Conservation (phyloP, 257 asterid species). For the Scutellaria galericulata region DNA sequence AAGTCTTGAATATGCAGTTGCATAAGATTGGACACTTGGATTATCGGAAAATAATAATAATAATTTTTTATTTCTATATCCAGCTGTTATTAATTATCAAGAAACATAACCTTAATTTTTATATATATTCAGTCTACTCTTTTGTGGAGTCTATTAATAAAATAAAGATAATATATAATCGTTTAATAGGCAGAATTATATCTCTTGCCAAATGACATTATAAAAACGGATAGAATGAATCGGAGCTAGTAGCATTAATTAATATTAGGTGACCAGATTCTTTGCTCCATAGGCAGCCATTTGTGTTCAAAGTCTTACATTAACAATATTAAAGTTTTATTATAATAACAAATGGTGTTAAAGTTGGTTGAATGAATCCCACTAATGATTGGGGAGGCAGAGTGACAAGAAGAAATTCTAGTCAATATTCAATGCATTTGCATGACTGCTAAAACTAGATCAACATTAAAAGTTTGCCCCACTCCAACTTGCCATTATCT, state of each 20-base stretch:
- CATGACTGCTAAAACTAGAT: conserved; percentile 33
- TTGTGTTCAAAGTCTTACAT: background rate
- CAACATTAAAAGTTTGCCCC: conserved; percentile 35
- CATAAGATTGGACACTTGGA: too few relatives aligned
- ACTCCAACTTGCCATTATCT: conserved; percentile 27
- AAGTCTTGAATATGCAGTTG: background rate
- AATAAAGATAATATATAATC: too few relatives aligned
- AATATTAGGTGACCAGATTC: conserved; percentile 28
- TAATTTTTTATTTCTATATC: too few relatives aligned
- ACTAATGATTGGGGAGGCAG: conserved; percentile 49
- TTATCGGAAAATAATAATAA: too few relatives aligned
- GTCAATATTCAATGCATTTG: conserved; percentile 49
- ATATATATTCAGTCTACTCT: too few relatives aligned
- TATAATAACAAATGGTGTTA: conserved; percentile 1
- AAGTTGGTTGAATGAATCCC: conserved; percentile 40
- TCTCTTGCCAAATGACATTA: too few relatives aligned
- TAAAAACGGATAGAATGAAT: too few relatives aligned
- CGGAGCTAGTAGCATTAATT: background rate
- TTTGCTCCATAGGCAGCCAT: conserved; percentile 33
- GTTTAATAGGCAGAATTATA: too few relatives aligned
- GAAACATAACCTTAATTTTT: too few relatives aligned
- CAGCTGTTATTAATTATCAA: too few relatives aligned
- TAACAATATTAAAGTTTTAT: conserved; percentile 12
- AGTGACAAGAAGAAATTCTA: conserved; percentile 36
- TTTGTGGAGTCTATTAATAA: too few relatives aligned